Evolutionary conservation across 441 rosid species (phyloP), one percentile per base, ranked within the genome.

Genomic region (Corymbia calophylla): DNA sequence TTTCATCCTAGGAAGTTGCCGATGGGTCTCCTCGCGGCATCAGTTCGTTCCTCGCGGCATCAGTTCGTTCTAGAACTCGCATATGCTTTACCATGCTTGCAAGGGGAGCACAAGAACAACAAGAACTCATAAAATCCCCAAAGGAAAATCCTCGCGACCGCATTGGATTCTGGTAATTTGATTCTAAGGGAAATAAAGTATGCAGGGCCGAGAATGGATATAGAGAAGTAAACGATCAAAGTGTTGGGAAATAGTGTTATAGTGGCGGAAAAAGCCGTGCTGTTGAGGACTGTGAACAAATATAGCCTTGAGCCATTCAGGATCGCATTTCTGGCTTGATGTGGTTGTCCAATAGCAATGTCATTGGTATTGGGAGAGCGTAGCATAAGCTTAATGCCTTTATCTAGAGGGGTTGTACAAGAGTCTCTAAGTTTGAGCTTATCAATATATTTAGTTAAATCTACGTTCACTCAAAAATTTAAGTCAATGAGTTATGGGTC

Each of bases 381-480:
- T 3, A 23, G 1, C 4, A 23, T 5, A 56, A 56, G 62, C 62
- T 56, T 1, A 12, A 56, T 56, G 4, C 21, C 0, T 54, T 21
- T 55, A 55, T 0, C 21, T 1, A 55, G 0, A 19, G 60, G 21
- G 21, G 60, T 55, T 0, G 2, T 0, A 55, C 21, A 5, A 56
- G 29, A 27, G 6, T 21, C 21, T 5, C 23, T 21, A 9, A 56
- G 2, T 0, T 0, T 56, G 5, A 23, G 62, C 11, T 0, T 0
- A 1, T 56, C 2, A 56, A 21, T 9, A 0, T 56, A 56, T 56
- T 27, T 21, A 56, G 9, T 12, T 9, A 4, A 56, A 56, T 56
- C 0, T 5, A 56, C 12, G 21, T 21, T 56, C 60, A 56, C 27
- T 56, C 2, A 56, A 56, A 56, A 56, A 1, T 4, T 21, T 56